phyloP scores from a whole-genome alignment of 2,329 filamentous ascomycete genomes.

The Juglanconis oblonga region DNA sequence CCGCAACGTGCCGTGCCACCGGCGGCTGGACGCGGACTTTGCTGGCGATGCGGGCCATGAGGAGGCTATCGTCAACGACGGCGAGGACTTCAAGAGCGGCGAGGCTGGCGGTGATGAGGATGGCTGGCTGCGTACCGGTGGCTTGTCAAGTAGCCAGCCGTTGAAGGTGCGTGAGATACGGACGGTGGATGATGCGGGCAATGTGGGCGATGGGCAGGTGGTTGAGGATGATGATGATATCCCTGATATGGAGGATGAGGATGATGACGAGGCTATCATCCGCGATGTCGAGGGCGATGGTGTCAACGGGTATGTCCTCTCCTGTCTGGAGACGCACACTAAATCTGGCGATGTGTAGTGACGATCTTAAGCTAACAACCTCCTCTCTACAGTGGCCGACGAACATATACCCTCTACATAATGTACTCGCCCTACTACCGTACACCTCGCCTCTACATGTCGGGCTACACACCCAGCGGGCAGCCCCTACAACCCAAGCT shows the following conservation, averaged over 20 bases:
- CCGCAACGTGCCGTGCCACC: constrained; percentile 88
- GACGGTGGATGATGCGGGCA: constrained; percentile 85
- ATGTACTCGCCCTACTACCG: constrained; percentile 97
- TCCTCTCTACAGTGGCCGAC: constrained; percentile 59
- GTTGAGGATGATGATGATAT: constrained; percentile 79
- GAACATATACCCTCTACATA: constrained; percentile 98
- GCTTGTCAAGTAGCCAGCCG: constrained; percentile 70
- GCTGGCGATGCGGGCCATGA: constrained; percentile 83
- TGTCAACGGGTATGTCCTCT: constrained; percentile 39
- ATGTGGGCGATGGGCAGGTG: constrained; percentile 71
- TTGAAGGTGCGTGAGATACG: constrained; percentile 76
- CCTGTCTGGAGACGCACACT: neutral
- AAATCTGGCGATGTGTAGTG: constrained; percentile 1
- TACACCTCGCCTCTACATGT: constrained; percentile 91
- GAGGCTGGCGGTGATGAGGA: constrained; percentile 65
- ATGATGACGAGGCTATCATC: constrained; percentile 96
- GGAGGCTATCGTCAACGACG: constrained; percentile 80
- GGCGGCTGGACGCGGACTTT: constrained; percentile 89
- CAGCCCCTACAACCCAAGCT: constrained; percentile 43
- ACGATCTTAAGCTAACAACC: constrained; percentile 16
- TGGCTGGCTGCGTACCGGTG: constrained; percentile 88
- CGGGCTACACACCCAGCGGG: constrained; percentile 77
- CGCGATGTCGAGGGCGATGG: constrained; percentile 59
- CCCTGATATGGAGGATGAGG: constrained; percentile 97
- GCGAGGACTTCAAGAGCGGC: constrained; percentile 56